Evolutionary conservation across 352 stramenopile species (phyloP).

Genomic region (Plasmopara viticola): DNA sequence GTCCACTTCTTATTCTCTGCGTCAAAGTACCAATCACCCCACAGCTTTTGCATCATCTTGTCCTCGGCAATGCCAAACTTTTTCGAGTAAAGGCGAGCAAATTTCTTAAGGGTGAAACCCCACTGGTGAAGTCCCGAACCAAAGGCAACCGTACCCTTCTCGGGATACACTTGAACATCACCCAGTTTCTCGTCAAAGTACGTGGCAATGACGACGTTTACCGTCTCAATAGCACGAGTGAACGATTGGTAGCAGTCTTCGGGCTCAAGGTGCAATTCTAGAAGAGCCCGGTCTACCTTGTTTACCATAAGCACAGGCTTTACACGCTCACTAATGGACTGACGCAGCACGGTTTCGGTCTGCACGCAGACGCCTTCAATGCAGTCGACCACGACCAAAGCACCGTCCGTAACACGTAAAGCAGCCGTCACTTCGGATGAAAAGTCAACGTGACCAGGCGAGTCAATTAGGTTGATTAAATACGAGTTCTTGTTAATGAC

Average conservation of each 20-base stretch:
- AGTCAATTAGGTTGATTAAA: constrained; percentile 99
- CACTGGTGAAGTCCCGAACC: constrained; percentile 99
- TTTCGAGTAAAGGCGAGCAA: constrained; percentile 96
- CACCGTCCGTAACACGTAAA: constrained; percentile 98
- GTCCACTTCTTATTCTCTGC: constrained; percentile 96
- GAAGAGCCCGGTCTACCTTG: constrained; percentile 98
- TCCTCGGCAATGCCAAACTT: constrained; percentile 98
- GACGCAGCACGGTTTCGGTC: constrained; percentile 98
- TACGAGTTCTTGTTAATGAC: constrained; percentile 97
- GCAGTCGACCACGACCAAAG: constrained; percentile 98
- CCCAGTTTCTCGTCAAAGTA: constrained; percentile 98
- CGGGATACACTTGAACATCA: constrained; percentile 97
- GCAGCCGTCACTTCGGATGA: constrained; percentile 98
- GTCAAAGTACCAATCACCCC: constrained; percentile 98
- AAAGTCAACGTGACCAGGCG: constrained; percentile 99
- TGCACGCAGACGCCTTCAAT: constrained; percentile 99
- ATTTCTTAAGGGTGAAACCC: constrained; percentile 99
- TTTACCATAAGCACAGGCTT: constrained; percentile 99
- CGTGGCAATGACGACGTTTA: constrained; percentile 99
- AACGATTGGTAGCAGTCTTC: constrained; percentile 99
- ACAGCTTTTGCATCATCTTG: constrained; percentile 99
- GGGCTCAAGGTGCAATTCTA: constrained; percentile 97
- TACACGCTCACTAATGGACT: constrained; percentile 97
- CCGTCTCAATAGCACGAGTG: constrained; percentile 96
- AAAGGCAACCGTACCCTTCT: constrained; percentile 98